phyloP scores from a whole-genome alignment of 2,329 filamentous ascomycete species.

The Ceratocystis colombiana region DNA sequence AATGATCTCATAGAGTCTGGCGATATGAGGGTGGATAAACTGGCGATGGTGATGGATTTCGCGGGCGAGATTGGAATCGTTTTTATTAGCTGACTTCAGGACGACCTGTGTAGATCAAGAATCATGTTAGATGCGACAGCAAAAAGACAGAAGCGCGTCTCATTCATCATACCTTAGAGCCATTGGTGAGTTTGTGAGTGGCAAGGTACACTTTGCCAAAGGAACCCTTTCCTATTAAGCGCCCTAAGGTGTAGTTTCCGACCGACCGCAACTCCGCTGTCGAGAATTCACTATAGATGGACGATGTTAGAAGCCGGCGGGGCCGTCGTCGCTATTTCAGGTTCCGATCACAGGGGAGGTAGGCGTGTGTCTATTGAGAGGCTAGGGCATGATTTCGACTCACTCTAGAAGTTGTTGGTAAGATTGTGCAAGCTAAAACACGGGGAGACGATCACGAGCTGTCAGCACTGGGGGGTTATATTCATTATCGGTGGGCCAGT shows the following conservation, averaged over 20 bases:
- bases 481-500: neutral
- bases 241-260: conserved; percentile 86
- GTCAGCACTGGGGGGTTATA: neutral
- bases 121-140: conserved; percentile 12
- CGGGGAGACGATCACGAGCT: conserved; percentile 4
- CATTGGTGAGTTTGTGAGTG: conserved; percentile 94
- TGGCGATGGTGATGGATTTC: conserved; percentile 98
- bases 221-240: conserved; percentile 90
- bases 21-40: conserved; percentile 95
- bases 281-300: conserved; percentile 74
- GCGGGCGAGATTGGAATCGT: conserved; percentile 87
- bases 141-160: neutral
- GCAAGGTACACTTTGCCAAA: conserved; percentile 98
- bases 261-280: conserved; percentile 83
- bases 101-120: conserved; percentile 48
- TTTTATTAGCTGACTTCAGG: conserved; percentile 93
- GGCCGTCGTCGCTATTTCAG: conserved; percentile 24
- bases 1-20: conserved; percentile 92
- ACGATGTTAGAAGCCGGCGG: conserved; percentile 12
- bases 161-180: conserved; percentile 65
- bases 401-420: conserved; percentile 95
- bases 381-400: conserved; percentile 32
- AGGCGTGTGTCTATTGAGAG: neutral
- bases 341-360: conserved; percentile 5
- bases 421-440: conserved; percentile 73